Evolutionary conservation across 2,329 filamentous ascomycete species (phyloP).

Genomic region (Akanthomyces muscarius): DNA sequence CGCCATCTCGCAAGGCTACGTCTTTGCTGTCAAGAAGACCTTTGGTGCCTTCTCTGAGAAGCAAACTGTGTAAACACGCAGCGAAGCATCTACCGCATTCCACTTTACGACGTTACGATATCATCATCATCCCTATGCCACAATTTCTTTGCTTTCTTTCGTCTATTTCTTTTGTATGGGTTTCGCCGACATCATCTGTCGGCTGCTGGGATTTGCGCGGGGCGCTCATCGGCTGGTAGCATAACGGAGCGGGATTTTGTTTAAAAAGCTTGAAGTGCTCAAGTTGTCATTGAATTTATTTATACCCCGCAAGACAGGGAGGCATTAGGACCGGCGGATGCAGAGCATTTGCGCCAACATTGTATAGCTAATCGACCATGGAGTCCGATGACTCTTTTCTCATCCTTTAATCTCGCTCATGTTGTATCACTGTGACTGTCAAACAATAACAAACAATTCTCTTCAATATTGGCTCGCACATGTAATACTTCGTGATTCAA

Average conservation of each 20-base stretch:
- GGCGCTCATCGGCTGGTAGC: conserved; percentile 7
- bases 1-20: conserved; percentile 14
- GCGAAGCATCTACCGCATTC: background rate
- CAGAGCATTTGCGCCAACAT: background rate
- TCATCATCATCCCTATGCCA: background rate
- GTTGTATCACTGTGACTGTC: background rate
- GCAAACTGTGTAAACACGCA: background rate
- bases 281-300: conserved; percentile 4
- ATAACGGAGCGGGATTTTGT: conserved; percentile 10
- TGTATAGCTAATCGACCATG: background rate
- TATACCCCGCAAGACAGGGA: conserved; percentile 1
- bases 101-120: conserved; percentile 5
- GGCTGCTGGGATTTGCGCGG: background rate
- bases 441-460: background rate
- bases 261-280: conserved; percentile 9
- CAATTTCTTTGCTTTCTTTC: background rate
- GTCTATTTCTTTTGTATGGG: background rate
- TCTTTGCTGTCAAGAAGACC: conserved; percentile 17
- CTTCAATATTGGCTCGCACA: background rate
- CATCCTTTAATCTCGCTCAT: background rate
- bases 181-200: background rate
- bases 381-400: background rate
- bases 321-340: background rate
- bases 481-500: conserved; percentile 1
- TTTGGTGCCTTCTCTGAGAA: conserved; percentile 13